Percentiles rank a stretch among this genome's conserved stretches.
Conservation (phyloP, 495 filamentous ascomycete genomes). For the Immersiella caudata region DNA sequence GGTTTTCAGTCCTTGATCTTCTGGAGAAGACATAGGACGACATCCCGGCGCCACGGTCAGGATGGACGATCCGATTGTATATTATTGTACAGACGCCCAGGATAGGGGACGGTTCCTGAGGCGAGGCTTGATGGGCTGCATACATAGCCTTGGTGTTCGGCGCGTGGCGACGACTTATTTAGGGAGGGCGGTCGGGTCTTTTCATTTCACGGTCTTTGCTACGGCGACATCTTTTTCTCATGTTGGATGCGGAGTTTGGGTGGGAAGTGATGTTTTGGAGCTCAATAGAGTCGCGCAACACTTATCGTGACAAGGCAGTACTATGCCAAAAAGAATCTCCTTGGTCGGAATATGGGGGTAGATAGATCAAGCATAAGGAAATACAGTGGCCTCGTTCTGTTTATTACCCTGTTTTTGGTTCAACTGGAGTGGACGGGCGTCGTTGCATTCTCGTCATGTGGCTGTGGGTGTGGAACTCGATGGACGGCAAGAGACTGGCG, state of each 20-base stretch:
- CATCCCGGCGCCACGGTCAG: background rate
- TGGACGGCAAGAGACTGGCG: background rate
- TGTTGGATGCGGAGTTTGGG: constrained; percentile 3
- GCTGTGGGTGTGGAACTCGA: background rate
- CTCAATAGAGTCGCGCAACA: constrained; percentile 15
- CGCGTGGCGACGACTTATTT: background rate
- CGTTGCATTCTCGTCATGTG: background rate
- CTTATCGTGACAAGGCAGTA: constrained; percentile 8
- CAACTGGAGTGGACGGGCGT: background rate
- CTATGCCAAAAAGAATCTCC: constrained; percentile 4
- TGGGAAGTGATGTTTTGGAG: background rate
- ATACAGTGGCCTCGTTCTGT: background rate
- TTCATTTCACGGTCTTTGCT: background rate
- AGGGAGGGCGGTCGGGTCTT: constrained; percentile 2
- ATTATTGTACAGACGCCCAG: constrained; percentile 20
- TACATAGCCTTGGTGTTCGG: constrained; percentile 5
- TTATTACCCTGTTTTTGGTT: background rate
- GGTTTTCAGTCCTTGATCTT: background rate
- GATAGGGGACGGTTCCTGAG: background rate
- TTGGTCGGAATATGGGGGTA: background rate
- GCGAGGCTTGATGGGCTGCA: background rate
- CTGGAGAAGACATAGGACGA: background rate
- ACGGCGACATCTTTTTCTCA: background rate
- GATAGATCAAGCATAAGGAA: background rate
- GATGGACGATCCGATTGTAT: constrained; percentile 15